Conservation (phyloP, 1,139 yeast species). For the Saccharomyces hybrid region DNA sequence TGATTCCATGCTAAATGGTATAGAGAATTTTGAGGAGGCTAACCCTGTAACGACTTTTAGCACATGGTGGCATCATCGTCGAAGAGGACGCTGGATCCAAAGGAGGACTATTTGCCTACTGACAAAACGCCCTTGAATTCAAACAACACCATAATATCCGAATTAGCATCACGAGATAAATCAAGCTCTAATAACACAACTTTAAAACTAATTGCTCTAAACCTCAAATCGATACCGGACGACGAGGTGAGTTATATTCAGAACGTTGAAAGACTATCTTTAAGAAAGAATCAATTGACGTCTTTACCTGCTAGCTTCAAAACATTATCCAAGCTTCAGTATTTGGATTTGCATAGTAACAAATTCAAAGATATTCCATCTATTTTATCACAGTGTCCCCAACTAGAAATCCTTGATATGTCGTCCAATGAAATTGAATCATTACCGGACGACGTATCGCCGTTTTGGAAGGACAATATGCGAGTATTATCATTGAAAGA, state of each 20-base stretch:
- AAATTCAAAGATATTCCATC: constrained; percentile 47
- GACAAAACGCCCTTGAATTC: background rate
- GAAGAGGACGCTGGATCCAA: background rate
- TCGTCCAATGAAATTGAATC: constrained; percentile 47
- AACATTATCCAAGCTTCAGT: constrained; percentile 43
- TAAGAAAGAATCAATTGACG: constrained; percentile 45
- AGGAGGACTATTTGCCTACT: background rate
- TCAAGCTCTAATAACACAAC: constrained; percentile 12
- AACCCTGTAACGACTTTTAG: background rate
- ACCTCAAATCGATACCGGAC: constrained; percentile 20
- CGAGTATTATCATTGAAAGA: constrained; percentile 57
- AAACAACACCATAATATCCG: constrained; percentile 11
- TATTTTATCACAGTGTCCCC: constrained; percentile 37
- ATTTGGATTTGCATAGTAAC: constrained; percentile 62
- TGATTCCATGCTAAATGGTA: background rate
- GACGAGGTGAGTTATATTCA: constrained; percentile 39
- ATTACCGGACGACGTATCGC: constrained; percentile 39
- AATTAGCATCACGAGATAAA: constrained; percentile 16
- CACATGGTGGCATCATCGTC: background rate
- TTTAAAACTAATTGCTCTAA: constrained; percentile 25
- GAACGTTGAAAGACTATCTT: constrained; percentile 45
- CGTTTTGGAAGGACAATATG: constrained; percentile 36
- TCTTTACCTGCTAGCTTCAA: constrained; percentile 45
- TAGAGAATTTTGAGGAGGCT: background rate
- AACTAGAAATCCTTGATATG: constrained; percentile 60